phyloP scores from a whole-genome alignment of 495 filamentous ascomycete species.

The Neurospora pannonica region DNA sequence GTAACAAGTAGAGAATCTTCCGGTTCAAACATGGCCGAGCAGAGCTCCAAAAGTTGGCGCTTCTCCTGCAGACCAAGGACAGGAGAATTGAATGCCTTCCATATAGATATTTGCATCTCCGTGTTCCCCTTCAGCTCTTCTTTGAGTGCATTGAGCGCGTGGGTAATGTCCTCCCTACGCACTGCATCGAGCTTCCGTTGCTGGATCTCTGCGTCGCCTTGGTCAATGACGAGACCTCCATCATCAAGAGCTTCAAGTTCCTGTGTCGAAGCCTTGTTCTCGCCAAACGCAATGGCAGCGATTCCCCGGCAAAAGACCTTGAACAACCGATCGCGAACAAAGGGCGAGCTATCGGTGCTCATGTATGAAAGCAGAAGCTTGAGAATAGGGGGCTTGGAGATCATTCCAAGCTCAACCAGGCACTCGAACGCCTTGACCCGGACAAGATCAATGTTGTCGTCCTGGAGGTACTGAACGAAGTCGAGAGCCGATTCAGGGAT shows the following conservation, averaged over 20 bases:
- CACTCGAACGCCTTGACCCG: slow-evolving; percentile 76
- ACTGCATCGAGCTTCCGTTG: slow-evolving; percentile 59
- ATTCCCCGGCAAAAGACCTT: slow-evolving; percentile 60
- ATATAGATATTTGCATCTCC: slow-evolving; percentile 59
- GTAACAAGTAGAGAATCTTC: slow-evolving; percentile 51
- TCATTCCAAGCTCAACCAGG: slow-evolving; percentile 67
- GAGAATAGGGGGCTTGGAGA: slow-evolving; percentile 52
- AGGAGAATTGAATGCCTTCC: slow-evolving; percentile 66
- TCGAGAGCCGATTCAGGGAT: slow-evolving; percentile 51
- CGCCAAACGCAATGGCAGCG: slow-evolving; percentile 72
- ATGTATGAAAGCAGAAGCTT: slow-evolving; percentile 62
- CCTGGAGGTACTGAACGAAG: slow-evolving; percentile 71
- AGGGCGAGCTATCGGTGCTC: slow-evolving; percentile 71
- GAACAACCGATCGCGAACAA: slow-evolving; percentile 61
- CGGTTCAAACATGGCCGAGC: slow-evolving; percentile 60
- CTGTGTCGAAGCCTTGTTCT: slow-evolving; percentile 29
- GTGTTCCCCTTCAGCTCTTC: slow-evolving; percentile 54
- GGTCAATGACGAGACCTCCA: slow-evolving; percentile 71
- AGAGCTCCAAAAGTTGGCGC: slow-evolving; percentile 67
- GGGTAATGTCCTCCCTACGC: slow-evolving; percentile 64
- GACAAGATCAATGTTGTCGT: slow-evolving; percentile 68
- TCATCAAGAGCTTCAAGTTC: slow-evolving; percentile 21
- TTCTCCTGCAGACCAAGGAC: slow-evolving; percentile 60
- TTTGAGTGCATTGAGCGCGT: slow-evolving; percentile 67
- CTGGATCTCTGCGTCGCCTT: slow-evolving; percentile 50